Evolutionary conservation across 1,139 yeast genomes (phyloP).

Genomic region (Petasospora fabianii): DNA sequence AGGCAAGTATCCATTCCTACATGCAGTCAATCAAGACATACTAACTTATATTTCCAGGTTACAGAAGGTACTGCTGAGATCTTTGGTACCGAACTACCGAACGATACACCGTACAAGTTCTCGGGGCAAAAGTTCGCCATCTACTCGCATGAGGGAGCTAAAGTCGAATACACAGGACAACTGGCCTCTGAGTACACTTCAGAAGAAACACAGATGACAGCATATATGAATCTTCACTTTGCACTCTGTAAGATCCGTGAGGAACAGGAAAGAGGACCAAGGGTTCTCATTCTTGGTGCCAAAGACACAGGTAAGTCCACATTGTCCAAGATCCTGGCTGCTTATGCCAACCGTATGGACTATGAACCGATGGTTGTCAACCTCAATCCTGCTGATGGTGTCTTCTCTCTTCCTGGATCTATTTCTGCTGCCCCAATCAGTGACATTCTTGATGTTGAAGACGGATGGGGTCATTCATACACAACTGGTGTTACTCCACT

Average conservation of each 20-base stretch:
- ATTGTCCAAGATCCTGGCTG: slow-evolving; percentile 60
- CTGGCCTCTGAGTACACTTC: slow-evolving; percentile 56
- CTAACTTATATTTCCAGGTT: slow-evolving; percentile 23
- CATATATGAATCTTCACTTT: slow-evolving; percentile 68
- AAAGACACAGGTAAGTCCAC: slow-evolving; percentile 75
- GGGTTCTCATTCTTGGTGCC: slow-evolving; percentile 72
- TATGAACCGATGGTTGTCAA: slow-evolving; percentile 72
- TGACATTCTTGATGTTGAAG: slow-evolving; percentile 75
- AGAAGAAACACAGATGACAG: slow-evolving; percentile 65
- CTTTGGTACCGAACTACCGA: slow-evolving; percentile 88
- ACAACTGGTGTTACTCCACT: slow-evolving; percentile 84
- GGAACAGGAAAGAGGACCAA: slow-evolving; percentile 48
- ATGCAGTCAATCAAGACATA: background rate
- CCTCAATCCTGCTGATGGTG: slow-evolving; percentile 77
- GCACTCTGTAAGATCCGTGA: slow-evolving; percentile 64
- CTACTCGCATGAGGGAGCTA: slow-evolving; percentile 57
- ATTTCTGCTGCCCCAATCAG: slow-evolving; percentile 81
- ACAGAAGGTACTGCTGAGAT: slow-evolving; percentile 77
- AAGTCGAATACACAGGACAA: slow-evolving; percentile 43
- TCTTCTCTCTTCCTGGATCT: slow-evolving; percentile 80
- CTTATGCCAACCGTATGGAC: slow-evolving; percentile 74
- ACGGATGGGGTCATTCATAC: slow-evolving; percentile 80
- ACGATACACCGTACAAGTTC: slow-evolving; percentile 59
- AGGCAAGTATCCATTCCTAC: slow-evolving; percentile 31
- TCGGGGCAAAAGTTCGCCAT: slow-evolving; percentile 57